Evolutionary conservation across 768 basidiomycete species (phyloP), one percentile per base, ranked within the genome.

Genomic region (Serendipita sp.): DNA sequence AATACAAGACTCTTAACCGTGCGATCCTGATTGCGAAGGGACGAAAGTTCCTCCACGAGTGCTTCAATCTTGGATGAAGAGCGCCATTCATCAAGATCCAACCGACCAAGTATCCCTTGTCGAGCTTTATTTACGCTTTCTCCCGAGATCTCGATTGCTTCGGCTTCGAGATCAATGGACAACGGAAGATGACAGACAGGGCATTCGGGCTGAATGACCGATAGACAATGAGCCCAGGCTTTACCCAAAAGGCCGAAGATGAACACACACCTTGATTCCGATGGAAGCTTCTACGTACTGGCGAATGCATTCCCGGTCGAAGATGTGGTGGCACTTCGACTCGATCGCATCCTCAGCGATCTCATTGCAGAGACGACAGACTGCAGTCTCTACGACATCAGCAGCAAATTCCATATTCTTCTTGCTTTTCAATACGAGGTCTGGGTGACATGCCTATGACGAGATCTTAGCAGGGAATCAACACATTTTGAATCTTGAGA

Each of bases 51-150:
- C 73, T 99, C 96, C 2, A 98, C 78, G 3, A 99, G 79, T 1
- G 95, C 94, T 72, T 99, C 96, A 46, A 98, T 91, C 78, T 98
- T 99, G 3, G 92, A 86, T n/a, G 91, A 94, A 1, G 92, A 95
- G 55, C 91, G 82, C 91, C 92, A 96, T 52, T 83, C 85, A 68
- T 90, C 83, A 16, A 97, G 76, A 71, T 98, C 83, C 27, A 99
- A 78, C 8, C 94, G 83, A 31, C 91, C 91, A 13, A 99, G 81
- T 62, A 99, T 97, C 44, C 96, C 96, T 73, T 99, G 96, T 44
- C 90, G 83, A 2, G 75, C 76, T 63, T 74, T 73, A 15, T 67
- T 65, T 18, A 67, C 65, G 34, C 74, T 74, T 10, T 75, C 77
- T 68, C 87, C 84, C 66, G 87, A 87, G 5, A 92, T 71, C 71